Evolutionary conservation across 192 early-diverging fungal genomes (phyloP).

Genomic region (Linnemannia zychae): DNA sequence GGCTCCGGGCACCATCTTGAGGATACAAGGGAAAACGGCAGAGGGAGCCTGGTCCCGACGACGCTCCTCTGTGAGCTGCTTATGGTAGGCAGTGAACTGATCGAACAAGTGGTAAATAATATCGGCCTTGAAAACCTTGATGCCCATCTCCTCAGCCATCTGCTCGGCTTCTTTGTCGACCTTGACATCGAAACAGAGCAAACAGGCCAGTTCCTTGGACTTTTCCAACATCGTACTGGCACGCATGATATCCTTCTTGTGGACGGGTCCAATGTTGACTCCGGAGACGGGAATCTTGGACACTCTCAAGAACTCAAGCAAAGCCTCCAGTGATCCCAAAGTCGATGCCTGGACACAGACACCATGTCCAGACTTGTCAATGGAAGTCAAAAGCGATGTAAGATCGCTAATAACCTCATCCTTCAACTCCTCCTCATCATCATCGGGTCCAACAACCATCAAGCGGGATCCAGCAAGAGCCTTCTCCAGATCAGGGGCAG

Average conservation of each 20-base stretch:
- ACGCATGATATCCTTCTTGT: constrained; percentile 96
- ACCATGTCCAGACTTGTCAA: constrained; percentile 90
- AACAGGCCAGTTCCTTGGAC: constrained; percentile 84
- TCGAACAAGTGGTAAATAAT: constrained; percentile 99
- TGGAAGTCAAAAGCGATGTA: constrained; percentile 75
- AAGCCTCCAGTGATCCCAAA: constrained; percentile 96
- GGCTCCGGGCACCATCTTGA: constrained; percentile 89
- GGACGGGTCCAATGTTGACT: constrained; percentile 97
- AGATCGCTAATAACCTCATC: constrained; percentile 97
- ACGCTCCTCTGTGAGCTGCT: constrained; percentile 85
- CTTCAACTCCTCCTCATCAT: constrained; percentile 95
- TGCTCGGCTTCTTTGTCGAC: constrained; percentile 91
- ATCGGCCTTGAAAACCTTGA: constrained; percentile 95
- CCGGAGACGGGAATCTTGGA: constrained; percentile 97
- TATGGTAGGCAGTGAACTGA: constrained; percentile 85
- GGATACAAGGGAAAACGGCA: constrained; percentile 97
- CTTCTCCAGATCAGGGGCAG: constrained; percentile 93
- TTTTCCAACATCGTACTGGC: constrained; percentile 94
- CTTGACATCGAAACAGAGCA: constrained; percentile 94
- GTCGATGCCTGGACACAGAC: constrained; percentile 99
- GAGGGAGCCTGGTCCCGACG: constrained; percentile 87
- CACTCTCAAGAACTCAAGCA: constrained; percentile 90
- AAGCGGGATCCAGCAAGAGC: constrained; percentile 97
- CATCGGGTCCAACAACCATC: constrained; percentile 92
- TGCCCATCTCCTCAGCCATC: constrained; percentile 90